A percentile compares a stretch with the other conserved stretches of the same genome.
These are phyloP conservation scores for Aspergillus sp. DNA, from an alignment of 2,329 filamentous ascomycete genomes.

Conservation along the genomic window DNA sequence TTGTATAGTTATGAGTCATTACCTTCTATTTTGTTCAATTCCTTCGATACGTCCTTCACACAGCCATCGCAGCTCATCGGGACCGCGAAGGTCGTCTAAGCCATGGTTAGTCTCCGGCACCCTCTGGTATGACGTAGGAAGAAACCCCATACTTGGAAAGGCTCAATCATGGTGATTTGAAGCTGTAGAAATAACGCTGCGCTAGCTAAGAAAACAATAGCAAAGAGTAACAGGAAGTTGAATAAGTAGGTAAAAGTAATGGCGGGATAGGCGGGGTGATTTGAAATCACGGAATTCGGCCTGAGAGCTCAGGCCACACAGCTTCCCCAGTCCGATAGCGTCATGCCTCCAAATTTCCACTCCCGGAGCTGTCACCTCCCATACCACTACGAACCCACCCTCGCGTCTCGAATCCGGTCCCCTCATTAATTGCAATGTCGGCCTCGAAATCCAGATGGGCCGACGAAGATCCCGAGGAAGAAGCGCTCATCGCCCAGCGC, in stretches of 20 bases:
- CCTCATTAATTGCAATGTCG: slow-evolving; percentile 47
- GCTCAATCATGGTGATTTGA: slow-evolving; percentile 40
- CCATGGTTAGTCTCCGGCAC: slow-evolving; percentile 8
- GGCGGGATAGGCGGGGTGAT: slow-evolving; percentile 22
- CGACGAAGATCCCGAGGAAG: slow-evolving; percentile 76
- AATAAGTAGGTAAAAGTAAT: slow-evolving; percentile 6
- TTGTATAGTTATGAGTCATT: slow-evolving; percentile 13
- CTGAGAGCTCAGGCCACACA: slow-evolving; percentile 19
- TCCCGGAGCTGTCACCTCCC: neutral
- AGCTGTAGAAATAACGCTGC: slow-evolving; percentile 5
- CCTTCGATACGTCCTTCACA: slow-evolving; percentile 79
- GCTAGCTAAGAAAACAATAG: neutral
- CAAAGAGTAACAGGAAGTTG: neutral
- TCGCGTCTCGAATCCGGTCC: neutral
- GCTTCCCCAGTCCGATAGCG: slow-evolving; percentile 21
- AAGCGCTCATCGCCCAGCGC: slow-evolving; percentile 64
- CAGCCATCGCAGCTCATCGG: slow-evolving; percentile 89
- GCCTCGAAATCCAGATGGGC: slow-evolving; percentile 81
- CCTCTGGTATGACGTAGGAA: neutral
- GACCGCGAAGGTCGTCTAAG: slow-evolving; percentile 88
- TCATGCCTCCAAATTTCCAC: slow-evolving; percentile 21
- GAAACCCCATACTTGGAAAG: slow-evolving; percentile 43
- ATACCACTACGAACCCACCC: neutral
- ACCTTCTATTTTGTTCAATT: slow-evolving; percentile 72
- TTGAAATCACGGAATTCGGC: slow-evolving; percentile 21